Conservation (phyloP, 768 basidiomycete species). For the Wakefieldia striispora region DNA sequence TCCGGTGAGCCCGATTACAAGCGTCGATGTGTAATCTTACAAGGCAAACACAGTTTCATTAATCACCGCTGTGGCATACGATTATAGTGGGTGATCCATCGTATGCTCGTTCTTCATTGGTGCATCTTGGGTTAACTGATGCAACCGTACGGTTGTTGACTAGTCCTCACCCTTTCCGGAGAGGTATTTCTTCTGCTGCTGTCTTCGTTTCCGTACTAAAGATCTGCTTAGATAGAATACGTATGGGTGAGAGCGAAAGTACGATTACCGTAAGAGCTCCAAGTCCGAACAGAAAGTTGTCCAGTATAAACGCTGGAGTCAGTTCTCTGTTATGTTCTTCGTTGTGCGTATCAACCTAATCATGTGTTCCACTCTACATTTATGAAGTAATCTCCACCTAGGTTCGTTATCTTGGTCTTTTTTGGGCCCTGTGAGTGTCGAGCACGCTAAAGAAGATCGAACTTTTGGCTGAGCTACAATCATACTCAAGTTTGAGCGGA, state of each 20-base stretch:
- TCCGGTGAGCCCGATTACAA: neutral
- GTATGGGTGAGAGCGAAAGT: neutral
- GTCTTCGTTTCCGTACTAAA: neutral
- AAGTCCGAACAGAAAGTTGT: neutral
- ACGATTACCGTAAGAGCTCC: too few species aligned
- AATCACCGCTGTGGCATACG: neutral
- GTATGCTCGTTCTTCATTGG: too few species aligned
- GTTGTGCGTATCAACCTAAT: neutral
- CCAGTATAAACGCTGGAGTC: neutral
- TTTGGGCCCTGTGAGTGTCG: neutral
- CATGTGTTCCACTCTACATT: neutral
- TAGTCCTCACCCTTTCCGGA: conserved; percentile 2
- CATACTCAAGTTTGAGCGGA: neutral
- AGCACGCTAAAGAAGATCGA: too few species aligned
- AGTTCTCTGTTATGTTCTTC: neutral
- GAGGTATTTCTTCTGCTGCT: neutral
- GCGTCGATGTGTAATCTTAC: neutral
- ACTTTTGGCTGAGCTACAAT: neutral
- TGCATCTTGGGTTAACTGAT: neutral
- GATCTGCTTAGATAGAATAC: neutral
- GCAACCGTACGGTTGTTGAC: neutral
- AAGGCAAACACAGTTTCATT: neutral
- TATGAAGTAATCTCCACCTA: neutral
- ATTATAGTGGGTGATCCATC: neutral
- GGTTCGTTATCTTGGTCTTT: neutral